These are phyloP conservation scores for Flaveria robusta DNA, from an alignment of 129 eudicot species.

Conservation along the genomic window DNA sequence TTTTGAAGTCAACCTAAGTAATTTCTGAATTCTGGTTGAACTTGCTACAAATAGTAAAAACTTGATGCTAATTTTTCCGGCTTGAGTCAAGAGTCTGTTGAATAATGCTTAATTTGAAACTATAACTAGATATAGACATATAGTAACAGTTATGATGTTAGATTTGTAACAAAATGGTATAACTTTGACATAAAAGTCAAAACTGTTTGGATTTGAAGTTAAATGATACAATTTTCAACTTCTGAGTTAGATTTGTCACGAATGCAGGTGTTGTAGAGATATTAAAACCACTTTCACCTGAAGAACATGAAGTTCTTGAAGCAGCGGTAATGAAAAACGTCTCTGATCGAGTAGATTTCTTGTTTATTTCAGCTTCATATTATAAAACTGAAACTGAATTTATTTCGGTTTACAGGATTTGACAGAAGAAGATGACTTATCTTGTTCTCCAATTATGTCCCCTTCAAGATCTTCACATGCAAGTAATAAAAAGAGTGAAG, in stretches of 20 bases:
- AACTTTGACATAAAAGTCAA: too few species aligned
- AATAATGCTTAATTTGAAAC: too few species aligned
- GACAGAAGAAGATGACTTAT: slow-evolving; percentile 40
- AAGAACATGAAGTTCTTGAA: slow-evolving; percentile 25
- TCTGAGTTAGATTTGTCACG: not conserved
- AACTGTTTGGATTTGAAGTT: too few species aligned
- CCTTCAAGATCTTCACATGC: slow-evolving; percentile 38
- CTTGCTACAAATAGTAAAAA: too few species aligned
- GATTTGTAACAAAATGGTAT: too few species aligned
- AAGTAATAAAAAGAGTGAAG: slow-evolving; percentile 18
- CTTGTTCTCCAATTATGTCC: slow-evolving; percentile 38
- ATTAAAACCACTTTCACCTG: slow-evolving; percentile 15
- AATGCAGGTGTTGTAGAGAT: slow-evolving; percentile 31
- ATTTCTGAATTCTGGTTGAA: too few species aligned
- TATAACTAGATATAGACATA: too few species aligned
- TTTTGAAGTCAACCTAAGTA: too few species aligned
- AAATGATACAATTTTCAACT: not conserved
- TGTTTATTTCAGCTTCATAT: not conserved
- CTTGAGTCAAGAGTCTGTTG: too few species aligned
- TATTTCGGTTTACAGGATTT: slow-evolving; percentile 48
- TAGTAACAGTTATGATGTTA: too few species aligned
- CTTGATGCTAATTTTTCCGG: too few species aligned
- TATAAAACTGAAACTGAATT: not conserved
- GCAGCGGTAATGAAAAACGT: slow-evolving; percentile 22
- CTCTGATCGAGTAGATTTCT: not conserved